Base-by-base conservation (phyloP, 2,329 filamentous ascomycete genomes). In the Leptographium flavum region DNA sequence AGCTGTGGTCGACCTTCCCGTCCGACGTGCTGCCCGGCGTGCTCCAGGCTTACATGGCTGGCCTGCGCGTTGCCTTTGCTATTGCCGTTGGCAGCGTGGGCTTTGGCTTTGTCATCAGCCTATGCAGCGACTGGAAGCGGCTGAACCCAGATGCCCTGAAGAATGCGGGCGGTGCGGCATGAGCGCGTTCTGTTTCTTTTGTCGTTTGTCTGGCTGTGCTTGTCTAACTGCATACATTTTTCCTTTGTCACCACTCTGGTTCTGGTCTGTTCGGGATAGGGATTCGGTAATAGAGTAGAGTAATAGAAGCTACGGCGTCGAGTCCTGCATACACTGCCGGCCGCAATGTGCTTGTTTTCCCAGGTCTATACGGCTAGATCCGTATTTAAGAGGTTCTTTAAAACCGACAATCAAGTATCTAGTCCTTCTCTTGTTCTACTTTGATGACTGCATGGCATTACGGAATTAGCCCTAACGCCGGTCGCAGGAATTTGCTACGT, bases 41-140 rank as follows among this genome's bases (percentile, higher is more conserved):
- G 21, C 59, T 79, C 10, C 44, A 53, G 0, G 73, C 72, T 0
- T 83, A 83, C 59, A 79, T 70, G 45, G 58, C 70, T 47, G 71
- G 52, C 0, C 39, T 54, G 30, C 53, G 58, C 38, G 57, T 60
- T 1, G 53, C 57, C 5, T 51, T 53, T 22, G 55, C 45, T 17
- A 47, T 54, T 30, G 45, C 48, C 40, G 38, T 51, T 28, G 52
- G 46, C 36, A 33, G 45, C 17, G 42, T 43, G 17, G 47, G 52
- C 22, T 15, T 45, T 2, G 44, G 59, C 37, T 61, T 57, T 33
- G 49, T 58, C 15, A 46, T 61, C 41, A 56, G 55, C 19, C 54
- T 62, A 15, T 44, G 55, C 13, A 50, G 49, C 45, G 33, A 19
- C 40, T 51, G 47, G 46, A 46, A 44, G 43, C 47, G 47, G 2